Evolutionary conservation across 306 rosid species (phyloP).

Genomic region (Abrus pulchellus): DNA sequence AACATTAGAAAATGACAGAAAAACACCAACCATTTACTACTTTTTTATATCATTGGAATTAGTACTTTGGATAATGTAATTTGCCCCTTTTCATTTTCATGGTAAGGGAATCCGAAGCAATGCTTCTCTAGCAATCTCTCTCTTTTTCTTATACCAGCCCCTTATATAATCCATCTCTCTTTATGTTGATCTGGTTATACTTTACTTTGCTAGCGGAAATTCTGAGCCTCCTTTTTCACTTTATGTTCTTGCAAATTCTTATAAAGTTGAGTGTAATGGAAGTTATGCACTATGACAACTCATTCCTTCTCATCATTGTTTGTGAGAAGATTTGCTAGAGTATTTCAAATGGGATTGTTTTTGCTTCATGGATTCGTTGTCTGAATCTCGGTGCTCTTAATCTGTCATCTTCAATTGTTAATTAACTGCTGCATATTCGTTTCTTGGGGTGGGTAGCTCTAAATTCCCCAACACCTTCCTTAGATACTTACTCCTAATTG

Average conservation of each 20-base stretch:
- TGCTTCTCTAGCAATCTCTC: slow-evolving; percentile 56
- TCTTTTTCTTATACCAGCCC: slow-evolving; percentile 65
- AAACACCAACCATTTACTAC: neutral
- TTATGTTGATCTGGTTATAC: slow-evolving; percentile 64
- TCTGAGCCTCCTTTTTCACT: slow-evolving; percentile 41
- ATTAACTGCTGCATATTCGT: slow-evolving; percentile 36
- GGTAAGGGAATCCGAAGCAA: slow-evolving; percentile 59
- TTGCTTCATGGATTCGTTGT: neutral
- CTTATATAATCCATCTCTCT: slow-evolving; percentile 64
- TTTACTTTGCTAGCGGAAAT: slow-evolving; percentile 68
- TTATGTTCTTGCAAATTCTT: slow-evolving; percentile 37
- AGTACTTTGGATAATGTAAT: slow-evolving; percentile 39
- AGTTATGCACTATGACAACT: slow-evolving; percentile 3
- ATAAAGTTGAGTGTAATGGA: slow-evolving; percentile 23
- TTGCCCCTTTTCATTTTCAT: slow-evolving; percentile 48
- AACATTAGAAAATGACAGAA: neutral
- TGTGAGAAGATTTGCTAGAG: slow-evolving; percentile 14
- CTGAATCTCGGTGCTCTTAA: slow-evolving; percentile 10
- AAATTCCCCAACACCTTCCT: slow-evolving; percentile 11
- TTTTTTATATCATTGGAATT: slow-evolving; percentile 35
- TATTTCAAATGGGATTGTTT: neutral
- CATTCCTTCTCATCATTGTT: slow-evolving; percentile 18
- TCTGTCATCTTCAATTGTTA: slow-evolving; percentile 27
- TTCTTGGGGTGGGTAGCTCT: slow-evolving; percentile 4
- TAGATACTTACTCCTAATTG: slow-evolving; percentile 29